These are phyloP conservation scores for Uncinocarpus reesii DNA, from an alignment of 2,329 filamentous ascomycete genomes.

Conservation along the genomic window DNA sequence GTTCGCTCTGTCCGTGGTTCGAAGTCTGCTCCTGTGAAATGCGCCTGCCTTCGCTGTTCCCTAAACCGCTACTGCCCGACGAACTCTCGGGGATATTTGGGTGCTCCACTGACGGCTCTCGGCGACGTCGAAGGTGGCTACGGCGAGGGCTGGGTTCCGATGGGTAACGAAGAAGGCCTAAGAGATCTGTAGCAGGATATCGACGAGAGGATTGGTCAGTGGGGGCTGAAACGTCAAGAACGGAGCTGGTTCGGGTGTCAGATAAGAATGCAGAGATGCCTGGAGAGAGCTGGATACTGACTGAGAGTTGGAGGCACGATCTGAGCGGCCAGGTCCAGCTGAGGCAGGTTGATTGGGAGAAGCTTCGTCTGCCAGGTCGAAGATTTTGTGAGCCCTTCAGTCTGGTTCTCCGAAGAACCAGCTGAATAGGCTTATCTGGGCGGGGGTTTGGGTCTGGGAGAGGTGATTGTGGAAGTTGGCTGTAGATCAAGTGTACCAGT, in stretches of 20 bases:
- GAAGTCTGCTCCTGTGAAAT: slow-evolving; percentile 19
- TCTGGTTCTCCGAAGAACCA: slow-evolving; percentile 38
- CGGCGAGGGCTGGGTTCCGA: slow-evolving; percentile 8
- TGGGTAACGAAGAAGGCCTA: not conserved
- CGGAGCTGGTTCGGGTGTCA: slow-evolving; percentile 10
- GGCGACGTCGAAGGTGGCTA: slow-evolving; percentile 24
- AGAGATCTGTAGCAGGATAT: slow-evolving; percentile 10
- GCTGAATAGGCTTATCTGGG: slow-evolving; percentile 31
- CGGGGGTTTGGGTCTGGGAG: not conserved
- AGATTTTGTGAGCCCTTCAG: slow-evolving; percentile 37
- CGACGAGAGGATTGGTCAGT: not conserved
- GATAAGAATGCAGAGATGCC: slow-evolving; percentile 23
- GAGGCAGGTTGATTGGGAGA: slow-evolving; percentile 48
- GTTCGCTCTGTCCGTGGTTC: slow-evolving; percentile 23
- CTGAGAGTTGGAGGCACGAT: slow-evolving; percentile 46
- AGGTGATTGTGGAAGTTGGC: not conserved
- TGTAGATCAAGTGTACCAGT: not conserved
- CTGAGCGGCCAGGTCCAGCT: slow-evolving; percentile 58
- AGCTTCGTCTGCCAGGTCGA: slow-evolving; percentile 65
- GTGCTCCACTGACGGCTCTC: slow-evolving; percentile 24
- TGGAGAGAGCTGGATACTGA: slow-evolving; percentile 34
- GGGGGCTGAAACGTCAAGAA: slow-evolving; percentile 4
- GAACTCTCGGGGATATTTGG: slow-evolving; percentile 19
- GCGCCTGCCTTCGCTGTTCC: slow-evolving; percentile 22
- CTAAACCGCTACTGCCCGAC: slow-evolving; percentile 20